phyloP scores from a whole-genome alignment of 345 rosid genomes.

The Geranium rotundifolium region DNA sequence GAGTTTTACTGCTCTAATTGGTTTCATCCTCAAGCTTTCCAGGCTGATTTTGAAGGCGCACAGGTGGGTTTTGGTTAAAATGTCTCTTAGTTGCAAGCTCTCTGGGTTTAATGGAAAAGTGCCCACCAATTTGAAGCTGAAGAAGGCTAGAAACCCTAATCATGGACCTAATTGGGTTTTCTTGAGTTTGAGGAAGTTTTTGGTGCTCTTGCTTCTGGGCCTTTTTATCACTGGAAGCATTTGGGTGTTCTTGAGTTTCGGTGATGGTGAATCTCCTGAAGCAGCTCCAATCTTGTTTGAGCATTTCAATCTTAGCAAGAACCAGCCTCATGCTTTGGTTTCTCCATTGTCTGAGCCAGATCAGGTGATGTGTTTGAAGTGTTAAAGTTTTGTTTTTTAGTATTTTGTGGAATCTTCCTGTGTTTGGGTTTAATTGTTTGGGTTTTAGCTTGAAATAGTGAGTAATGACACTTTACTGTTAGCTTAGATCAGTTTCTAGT shows the following conservation, averaged over 20 bases:
- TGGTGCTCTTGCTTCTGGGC: conserved; percentile 29
- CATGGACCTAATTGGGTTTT: conserved; percentile 17
- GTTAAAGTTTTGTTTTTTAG: conserved; percentile 7
- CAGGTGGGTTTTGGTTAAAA: conserved; percentile 26
- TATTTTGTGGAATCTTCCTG: conserved; percentile 1
- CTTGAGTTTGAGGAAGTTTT: conserved; percentile 33
- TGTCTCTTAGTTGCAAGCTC: conserved; percentile 44
- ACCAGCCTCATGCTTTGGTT: conserved; percentile 50
- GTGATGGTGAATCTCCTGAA: conserved; percentile 21
- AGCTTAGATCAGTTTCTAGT: background rate
- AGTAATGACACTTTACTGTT: background rate
- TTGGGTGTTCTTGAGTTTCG: conserved; percentile 25
- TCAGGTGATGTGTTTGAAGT: conserved; percentile 33
- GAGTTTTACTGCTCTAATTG: conserved; percentile 31
- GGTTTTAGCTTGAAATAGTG: conserved; percentile 2
- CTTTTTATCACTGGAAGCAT: conserved; percentile 24
- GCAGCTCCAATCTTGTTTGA: conserved; percentile 32
- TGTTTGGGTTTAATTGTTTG: conserved; percentile 4
- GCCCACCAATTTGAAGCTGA: conserved; percentile 26
- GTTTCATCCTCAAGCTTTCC: conserved; percentile 24
- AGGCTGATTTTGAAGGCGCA: conserved; percentile 20
- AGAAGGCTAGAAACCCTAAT: conserved; percentile 31
- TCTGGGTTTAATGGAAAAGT: conserved; percentile 29
- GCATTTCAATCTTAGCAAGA: conserved; percentile 53
- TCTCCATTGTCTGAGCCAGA: conserved; percentile 52